These are phyloP conservation scores for Glaciozyma martinii DNA, from an alignment of 768 basidiomycete species.

Conservation along the genomic window DNA sequence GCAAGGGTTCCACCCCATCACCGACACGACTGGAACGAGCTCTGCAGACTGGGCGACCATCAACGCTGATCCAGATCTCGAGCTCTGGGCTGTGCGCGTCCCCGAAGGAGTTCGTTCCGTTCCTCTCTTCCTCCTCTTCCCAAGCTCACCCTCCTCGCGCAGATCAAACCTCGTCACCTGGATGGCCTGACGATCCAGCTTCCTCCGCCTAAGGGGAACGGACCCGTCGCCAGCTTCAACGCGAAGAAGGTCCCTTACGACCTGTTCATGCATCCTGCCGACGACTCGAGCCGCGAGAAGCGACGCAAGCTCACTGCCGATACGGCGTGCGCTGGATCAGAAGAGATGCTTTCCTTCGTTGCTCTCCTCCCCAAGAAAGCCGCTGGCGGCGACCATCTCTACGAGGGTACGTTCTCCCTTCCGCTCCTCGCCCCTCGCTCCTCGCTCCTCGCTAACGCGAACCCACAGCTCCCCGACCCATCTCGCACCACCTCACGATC, in stretches of 20 bases:
- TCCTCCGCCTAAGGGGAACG: not conserved
- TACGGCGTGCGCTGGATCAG: not conserved
- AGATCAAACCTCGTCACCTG: conserved; percentile 29
- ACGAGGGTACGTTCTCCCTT: conserved; percentile 7
- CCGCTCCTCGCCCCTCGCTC: not conserved
- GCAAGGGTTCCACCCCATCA: conserved; percentile 6
- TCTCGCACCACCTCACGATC: conserved; percentile 23
- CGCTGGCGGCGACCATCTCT: conserved; percentile 20
- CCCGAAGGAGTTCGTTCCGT: conserved; percentile 21
- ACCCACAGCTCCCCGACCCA: conserved; percentile 22
- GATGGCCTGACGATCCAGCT: conserved; percentile 19
- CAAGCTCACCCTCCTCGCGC: not conserved
- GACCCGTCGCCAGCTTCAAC: not conserved
- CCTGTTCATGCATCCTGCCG: not conserved
- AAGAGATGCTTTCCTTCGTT: conserved; percentile 15
- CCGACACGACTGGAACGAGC: not conserved
- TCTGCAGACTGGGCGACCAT: conserved; percentile 22
- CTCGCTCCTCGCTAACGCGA: not conserved
- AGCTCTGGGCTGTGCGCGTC: conserved; percentile 26
- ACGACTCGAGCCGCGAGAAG: not conserved
- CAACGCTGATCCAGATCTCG: conserved; percentile 14
- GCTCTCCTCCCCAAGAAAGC: conserved; percentile 23
- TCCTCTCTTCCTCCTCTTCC: not conserved
- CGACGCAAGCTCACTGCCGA: not conserved
- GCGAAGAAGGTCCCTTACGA: not conserved